Conservation (phyloP, 2,329 filamentous ascomycete genomes). For the Aspergillus fructus region DNA sequence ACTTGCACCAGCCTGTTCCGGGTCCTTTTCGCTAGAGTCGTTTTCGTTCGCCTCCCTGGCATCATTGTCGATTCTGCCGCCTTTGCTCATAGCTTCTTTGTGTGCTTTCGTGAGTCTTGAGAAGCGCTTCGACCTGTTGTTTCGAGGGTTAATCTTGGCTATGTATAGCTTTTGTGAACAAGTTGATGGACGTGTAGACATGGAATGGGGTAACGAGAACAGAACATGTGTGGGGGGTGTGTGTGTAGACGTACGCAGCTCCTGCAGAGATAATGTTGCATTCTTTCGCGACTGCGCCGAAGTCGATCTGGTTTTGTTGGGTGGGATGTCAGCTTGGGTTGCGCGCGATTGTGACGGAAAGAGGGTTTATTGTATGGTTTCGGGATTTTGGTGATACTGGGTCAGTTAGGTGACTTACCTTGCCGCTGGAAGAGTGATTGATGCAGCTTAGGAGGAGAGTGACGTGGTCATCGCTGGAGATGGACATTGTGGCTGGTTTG, state of each 20-base stretch:
- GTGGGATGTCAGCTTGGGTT: neutral
- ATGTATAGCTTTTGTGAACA: neutral
- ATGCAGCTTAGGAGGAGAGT: conserved; percentile 68
- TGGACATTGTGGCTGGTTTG: conserved; percentile 42
- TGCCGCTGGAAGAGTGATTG: conserved; percentile 58
- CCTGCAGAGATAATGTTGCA: conserved; percentile 64
- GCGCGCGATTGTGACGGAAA: neutral
- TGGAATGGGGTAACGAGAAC: neutral
- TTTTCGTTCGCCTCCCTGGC: neutral
- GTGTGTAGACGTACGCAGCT: conserved; percentile 61
- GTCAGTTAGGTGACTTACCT: conserved; percentile 46
- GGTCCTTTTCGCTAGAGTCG: neutral
- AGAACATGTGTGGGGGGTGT: neutral
- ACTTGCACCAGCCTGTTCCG: neutral
- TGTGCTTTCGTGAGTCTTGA: conserved; percentile 60
- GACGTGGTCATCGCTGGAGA: conserved; percentile 58
- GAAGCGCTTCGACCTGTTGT: conserved; percentile 63
- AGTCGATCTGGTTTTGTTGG: conserved; percentile 57
- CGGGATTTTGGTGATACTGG: too few relatives aligned
- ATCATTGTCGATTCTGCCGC: neutral
- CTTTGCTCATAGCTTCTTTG: neutral
- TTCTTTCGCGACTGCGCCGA: conserved; percentile 63
- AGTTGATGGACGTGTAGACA: too few relatives aligned
- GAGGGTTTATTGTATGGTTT: too few relatives aligned
- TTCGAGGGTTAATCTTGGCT: neutral